Evolutionary conservation across 306 rosid species (phyloP).

Genomic region (Glycine latifolia): DNA sequence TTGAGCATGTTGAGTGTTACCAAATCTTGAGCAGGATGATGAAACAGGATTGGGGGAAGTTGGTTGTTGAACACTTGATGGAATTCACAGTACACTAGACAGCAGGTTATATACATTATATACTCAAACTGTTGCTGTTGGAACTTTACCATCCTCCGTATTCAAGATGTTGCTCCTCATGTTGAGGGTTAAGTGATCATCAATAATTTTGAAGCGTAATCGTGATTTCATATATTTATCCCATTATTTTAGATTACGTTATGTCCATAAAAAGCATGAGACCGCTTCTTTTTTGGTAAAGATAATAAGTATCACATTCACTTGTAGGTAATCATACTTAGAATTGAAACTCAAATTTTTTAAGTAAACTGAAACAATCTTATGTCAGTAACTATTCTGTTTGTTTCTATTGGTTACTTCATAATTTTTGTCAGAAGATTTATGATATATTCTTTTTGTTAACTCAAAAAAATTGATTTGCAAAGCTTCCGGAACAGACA

Average conservation of each 20-base stretch:
- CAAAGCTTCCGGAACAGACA: not conserved
- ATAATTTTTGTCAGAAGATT: not conserved
- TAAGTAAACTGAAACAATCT: too few relatives aligned
- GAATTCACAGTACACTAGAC: conserved; percentile 9
- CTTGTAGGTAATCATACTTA: too few relatives aligned
- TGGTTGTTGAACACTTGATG: conserved; percentile 47
- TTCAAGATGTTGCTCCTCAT: not conserved
- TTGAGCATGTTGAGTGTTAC: conserved; percentile 42
- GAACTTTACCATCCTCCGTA: not conserved
- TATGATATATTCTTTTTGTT: conserved; percentile 1
- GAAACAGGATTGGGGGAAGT: conserved; percentile 67
- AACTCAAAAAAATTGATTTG: not conserved
- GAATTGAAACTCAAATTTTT: too few relatives aligned
- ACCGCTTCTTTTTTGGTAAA: too few relatives aligned
- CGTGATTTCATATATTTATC: not conserved
- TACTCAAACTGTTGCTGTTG: conserved; percentile 10
- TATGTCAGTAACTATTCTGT: too few relatives aligned
- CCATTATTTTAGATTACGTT: not conserved
- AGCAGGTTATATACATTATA: not conserved
- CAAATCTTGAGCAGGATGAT: conserved; percentile 74
- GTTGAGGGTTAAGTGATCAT: not conserved
- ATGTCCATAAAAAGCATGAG: not conserved
- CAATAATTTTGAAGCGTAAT: not conserved
- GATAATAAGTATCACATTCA: too few relatives aligned
- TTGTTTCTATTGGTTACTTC: not conserved